Percentiles rank a stretch among this genome's conserved stretches.
phyloP scores from a whole-genome alignment of 768 basidiomycete genomes.

The Phlebiopsis flavidoalba region DNA sequence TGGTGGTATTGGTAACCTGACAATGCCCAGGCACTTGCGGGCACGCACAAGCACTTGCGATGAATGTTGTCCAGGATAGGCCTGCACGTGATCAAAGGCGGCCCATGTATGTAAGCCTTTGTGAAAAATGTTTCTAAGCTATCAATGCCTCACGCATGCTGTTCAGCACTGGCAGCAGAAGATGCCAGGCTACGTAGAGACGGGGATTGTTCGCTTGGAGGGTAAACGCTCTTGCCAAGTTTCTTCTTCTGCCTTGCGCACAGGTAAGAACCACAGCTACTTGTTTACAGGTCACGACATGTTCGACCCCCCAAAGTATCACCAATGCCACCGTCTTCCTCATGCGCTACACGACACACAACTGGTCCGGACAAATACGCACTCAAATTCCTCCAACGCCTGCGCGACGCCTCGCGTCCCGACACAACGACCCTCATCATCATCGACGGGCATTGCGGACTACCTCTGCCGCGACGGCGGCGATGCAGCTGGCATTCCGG shows the following conservation, averaged over 20 bases:
- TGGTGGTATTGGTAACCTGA: conserved; percentile 24
- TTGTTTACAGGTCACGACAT: conserved; percentile 16
- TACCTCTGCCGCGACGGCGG: conserved; percentile 16
- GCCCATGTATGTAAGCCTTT: conserved; percentile 14
- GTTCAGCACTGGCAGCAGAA: conserved; percentile 3
- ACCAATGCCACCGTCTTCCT: conserved; percentile 23
- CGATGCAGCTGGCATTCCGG: conserved; percentile 21
- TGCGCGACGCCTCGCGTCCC: conserved; percentile 20
- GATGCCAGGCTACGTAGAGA: not conserved
- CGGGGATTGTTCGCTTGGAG: not conserved
- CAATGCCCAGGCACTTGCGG: conserved; percentile 20
- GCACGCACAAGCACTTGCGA: conserved; percentile 18
- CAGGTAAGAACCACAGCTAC: not conserved
- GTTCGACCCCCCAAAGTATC: conserved; percentile 26
- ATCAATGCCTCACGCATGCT: not conserved
- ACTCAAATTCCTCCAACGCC: conserved; percentile 19
- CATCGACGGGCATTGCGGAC: conserved; percentile 36
- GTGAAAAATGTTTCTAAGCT: not conserved
- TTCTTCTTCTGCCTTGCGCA: not conserved
- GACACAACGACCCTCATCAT: conserved; percentile 29
- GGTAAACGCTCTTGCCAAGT: not conserved
- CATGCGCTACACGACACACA: conserved; percentile 24
- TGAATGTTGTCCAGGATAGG: conserved; percentile 29
- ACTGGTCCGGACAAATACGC: conserved; percentile 30
- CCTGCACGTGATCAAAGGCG: conserved; percentile 19